phyloP scores from a whole-genome alignment of 345 rosid genomes.

The Camelina sativa region DNA sequence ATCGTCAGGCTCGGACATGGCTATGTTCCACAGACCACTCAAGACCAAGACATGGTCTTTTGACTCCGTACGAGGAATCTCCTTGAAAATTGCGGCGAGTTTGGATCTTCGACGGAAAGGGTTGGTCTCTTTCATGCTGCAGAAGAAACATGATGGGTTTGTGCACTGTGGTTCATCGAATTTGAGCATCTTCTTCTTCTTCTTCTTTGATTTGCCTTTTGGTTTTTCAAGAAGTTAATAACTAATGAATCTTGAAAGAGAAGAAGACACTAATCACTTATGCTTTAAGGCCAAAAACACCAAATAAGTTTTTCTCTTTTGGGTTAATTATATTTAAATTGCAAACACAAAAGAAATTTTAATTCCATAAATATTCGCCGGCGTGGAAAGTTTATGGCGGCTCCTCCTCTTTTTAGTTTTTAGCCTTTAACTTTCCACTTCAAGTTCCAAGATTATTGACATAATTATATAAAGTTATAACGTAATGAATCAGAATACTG shows the following conservation, averaged over 20 bases:
- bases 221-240: neutral
- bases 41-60: slow-evolving; percentile 69
- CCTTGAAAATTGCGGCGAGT: slow-evolving; percentile 57
- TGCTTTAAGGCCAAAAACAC: slow-evolving; percentile 21
- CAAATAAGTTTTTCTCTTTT: slow-evolving; percentile 21
- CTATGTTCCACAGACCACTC: slow-evolving; percentile 73
- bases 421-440: slow-evolving; percentile 36
- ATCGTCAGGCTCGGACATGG: slow-evolving; percentile 74
- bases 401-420: slow-evolving; percentile 32
- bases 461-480: slow-evolving; percentile 21
- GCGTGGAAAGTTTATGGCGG: slow-evolving; percentile 47
- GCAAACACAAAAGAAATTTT: neutral
- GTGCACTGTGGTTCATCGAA: slow-evolving; percentile 49
- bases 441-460: slow-evolving; percentile 41
- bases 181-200: slow-evolving; percentile 36
- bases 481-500: slow-evolving; percentile 13
- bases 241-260: slow-evolving; percentile 28
- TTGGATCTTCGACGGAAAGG: slow-evolving; percentile 56
- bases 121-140: slow-evolving; percentile 67
- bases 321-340: neutral
- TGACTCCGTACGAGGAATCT: slow-evolving; percentile 63
- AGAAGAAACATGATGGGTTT: slow-evolving; percentile 65
- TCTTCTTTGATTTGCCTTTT: slow-evolving; percentile 8
- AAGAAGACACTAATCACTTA: neutral
- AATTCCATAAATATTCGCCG: slow-evolving; percentile 24